These are phyloP conservation scores for Quercus phellos DNA, from an alignment of 331 rosid species.

Conservation along the genomic window DNA sequence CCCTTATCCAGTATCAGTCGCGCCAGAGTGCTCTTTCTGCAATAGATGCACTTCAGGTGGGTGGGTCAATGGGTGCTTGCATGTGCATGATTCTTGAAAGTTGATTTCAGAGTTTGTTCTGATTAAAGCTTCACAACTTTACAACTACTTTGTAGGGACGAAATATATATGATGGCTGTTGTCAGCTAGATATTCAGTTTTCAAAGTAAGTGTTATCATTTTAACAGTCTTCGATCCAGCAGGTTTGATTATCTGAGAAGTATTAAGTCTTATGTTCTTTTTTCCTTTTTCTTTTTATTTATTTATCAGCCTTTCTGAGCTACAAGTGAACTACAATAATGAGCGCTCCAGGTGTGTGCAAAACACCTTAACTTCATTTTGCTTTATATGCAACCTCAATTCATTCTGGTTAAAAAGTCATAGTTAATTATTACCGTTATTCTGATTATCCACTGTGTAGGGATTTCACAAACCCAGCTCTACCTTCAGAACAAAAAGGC, in stretches of 20 bases:
- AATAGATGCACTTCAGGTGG: conserved; percentile 84
- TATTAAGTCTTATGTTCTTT: background rate
- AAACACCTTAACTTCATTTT: conserved; percentile 13
- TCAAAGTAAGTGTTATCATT: conserved; percentile 62
- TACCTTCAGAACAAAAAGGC: conserved; percentile 95
- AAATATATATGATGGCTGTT: conserved; percentile 90
- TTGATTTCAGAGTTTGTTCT: conserved; percentile 15
- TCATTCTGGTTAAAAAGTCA: background rate
- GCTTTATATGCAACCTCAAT: background rate
- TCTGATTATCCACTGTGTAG: conserved; percentile 26
- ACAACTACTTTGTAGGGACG: conserved; percentile 56
- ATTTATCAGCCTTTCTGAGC: conserved; percentile 79
- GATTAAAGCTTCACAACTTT: conserved; percentile 15
- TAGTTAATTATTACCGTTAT: conserved; percentile 8
- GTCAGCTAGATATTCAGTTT: conserved; percentile 92
- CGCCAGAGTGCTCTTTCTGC: conserved; percentile 77
- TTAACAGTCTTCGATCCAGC: background rate
- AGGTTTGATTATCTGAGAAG: background rate
- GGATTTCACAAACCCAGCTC: conserved; percentile 85
- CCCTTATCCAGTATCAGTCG: conserved; percentile 78
- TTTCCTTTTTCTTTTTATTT: conserved; percentile 21
- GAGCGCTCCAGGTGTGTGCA: conserved; percentile 81
- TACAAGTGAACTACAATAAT: conserved; percentile 91
- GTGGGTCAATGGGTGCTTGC: conserved; percentile 4
- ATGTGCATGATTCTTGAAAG: conserved; percentile 2